Percentiles rank a stretch among this genome's conserved stretches.
phyloP scores from a whole-genome alignment of 768 basidiomycete genomes.

The Leucocoprinus sp. region DNA sequence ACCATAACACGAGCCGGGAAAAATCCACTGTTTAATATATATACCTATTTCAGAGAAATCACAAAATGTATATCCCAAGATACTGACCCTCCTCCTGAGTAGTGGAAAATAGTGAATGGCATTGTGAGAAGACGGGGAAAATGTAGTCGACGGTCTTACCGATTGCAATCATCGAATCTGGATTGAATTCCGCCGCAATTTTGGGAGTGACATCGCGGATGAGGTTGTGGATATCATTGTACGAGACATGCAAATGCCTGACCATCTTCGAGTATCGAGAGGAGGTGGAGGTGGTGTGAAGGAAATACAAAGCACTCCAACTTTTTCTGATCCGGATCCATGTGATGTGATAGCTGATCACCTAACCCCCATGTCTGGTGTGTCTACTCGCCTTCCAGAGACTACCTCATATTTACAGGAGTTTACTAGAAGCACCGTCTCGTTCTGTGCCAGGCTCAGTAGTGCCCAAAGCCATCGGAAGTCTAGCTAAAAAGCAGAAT shows the following conservation, averaged over 20 bases:
- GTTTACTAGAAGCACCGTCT: slow-evolving; percentile 16
- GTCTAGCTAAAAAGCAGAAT: slow-evolving; percentile 61
- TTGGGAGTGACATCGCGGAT: slow-evolving; percentile 58
- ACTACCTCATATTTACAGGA: slow-evolving; percentile 19
- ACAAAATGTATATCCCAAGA: not conserved
- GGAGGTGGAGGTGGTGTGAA: slow-evolving; percentile 5
- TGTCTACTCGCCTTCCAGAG: slow-evolving; percentile 6
- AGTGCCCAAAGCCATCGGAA: slow-evolving; percentile 60
- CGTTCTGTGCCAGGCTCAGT: slow-evolving; percentile 19
- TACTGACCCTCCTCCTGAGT: slow-evolving; percentile 73
- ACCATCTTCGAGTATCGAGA: slow-evolving; percentile 26
- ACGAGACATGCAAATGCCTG: slow-evolving; percentile 66
- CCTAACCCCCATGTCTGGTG: slow-evolving; percentile 21
- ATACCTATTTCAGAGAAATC: too few relatives aligned
- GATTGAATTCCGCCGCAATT: slow-evolving; percentile 75
- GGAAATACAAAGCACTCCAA: slow-evolving; percentile 7
- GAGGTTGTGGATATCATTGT: slow-evolving; percentile 89
- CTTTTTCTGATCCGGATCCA: slow-evolving; percentile 11
- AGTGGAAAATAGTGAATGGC: not conserved
- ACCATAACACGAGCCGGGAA: slow-evolving; percentile 93
- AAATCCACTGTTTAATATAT: too few relatives aligned
- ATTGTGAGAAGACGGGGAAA: too few relatives aligned
- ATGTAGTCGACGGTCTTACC: too few relatives aligned
- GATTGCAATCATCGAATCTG: slow-evolving; percentile 81
- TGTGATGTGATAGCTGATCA: slow-evolving; percentile 8